phyloP scores from a whole-genome alignment of 2,329 filamentous ascomycete genomes.

The Stemphylium vesicarium region DNA sequence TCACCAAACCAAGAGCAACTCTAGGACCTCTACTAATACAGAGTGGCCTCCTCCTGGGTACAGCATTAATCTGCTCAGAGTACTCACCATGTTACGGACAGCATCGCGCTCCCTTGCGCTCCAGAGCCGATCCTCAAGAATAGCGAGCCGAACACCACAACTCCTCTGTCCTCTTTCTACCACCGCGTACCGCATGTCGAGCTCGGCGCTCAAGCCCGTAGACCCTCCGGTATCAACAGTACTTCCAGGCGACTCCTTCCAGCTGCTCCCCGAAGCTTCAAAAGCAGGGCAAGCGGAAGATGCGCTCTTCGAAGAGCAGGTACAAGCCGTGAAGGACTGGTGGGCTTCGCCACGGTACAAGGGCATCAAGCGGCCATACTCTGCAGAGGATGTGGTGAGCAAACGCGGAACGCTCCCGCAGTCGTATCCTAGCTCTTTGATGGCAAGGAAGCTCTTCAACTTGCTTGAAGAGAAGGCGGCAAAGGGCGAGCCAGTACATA shows the following conservation, averaged over 20 bases:
- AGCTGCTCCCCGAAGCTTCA: slow-evolving; percentile 76
- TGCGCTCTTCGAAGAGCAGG: slow-evolving; percentile 80
- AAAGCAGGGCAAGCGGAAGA: slow-evolving; percentile 86
- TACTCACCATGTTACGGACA: slow-evolving; percentile 47
- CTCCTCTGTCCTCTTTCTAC: slow-evolving; percentile 51
- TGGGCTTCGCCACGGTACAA: slow-evolving; percentile 85
- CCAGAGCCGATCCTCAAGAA: slow-evolving; percentile 41
- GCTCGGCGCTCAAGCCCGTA: slow-evolving; percentile 59
- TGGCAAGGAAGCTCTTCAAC: slow-evolving; percentile 94
- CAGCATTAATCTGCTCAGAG: slow-evolving; percentile 7
- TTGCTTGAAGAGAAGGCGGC: slow-evolving; percentile 78
- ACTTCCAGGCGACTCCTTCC: slow-evolving; percentile 78
- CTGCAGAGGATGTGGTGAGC: slow-evolving; percentile 86
- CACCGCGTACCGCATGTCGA: slow-evolving; percentile 60
- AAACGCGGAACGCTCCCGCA: slow-evolving; percentile 90
- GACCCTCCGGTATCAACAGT: slow-evolving; percentile 66
- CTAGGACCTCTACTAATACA: slow-evolving; percentile 6
- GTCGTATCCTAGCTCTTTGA: slow-evolving; percentile 88
- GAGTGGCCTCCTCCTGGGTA: slow-evolving; percentile 13
- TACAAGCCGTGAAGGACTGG: slow-evolving; percentile 87
- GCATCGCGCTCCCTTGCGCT: slow-evolving; percentile 46
- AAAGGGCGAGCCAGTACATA: slow-evolving; percentile 88
- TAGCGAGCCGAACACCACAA: slow-evolving; percentile 32
- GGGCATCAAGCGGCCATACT: slow-evolving; percentile 91
- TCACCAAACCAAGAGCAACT: slow-evolving; percentile 2